Percentiles rank a stretch among this genome's conserved stretches.
Conservation (phyloP, 2,329 filamentous ascomycete species). For the Ascocoryne sarcoides region DNA sequence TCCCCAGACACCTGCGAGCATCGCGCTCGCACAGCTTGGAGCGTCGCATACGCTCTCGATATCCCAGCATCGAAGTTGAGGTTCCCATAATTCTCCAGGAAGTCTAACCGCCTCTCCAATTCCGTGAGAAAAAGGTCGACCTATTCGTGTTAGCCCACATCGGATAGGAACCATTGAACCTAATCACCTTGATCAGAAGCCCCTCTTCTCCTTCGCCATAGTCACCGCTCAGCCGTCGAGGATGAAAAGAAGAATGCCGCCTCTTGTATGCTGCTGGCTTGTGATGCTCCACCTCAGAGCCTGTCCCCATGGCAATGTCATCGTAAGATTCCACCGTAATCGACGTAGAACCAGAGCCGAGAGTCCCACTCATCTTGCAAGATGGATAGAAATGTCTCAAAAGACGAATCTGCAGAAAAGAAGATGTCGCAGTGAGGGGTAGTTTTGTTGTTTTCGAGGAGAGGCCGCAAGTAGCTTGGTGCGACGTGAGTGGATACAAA, state of each 20-base stretch:
- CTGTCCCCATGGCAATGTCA: slow-evolving; percentile 13
- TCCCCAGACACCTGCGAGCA: slow-evolving; percentile 88
- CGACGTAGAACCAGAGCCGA: too few relatives aligned
- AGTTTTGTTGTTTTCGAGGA: not conserved
- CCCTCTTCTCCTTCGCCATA: slow-evolving; percentile 53
- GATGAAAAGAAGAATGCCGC: slow-evolving; percentile 49
- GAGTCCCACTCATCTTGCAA: not conserved
- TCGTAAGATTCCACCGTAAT: slow-evolving; percentile 28
- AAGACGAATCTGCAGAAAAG: not conserved
- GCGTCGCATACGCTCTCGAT: slow-evolving; percentile 72
- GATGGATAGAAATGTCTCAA: not conserved
- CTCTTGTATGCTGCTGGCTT: slow-evolving; percentile 24
- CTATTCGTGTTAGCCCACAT: slow-evolving; percentile 29
- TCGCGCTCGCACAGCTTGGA: slow-evolving; percentile 77
- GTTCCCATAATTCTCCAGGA: slow-evolving; percentile 81
- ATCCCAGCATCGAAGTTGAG: slow-evolving; percentile 76
- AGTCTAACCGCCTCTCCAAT: slow-evolving; percentile 76
- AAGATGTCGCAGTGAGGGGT: not conserved
- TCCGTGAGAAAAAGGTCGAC: slow-evolving; percentile 78
- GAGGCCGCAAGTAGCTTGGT: not conserved
- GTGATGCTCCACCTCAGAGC: slow-evolving; percentile 14
- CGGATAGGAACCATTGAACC: not conserved
- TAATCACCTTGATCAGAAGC: slow-evolving; percentile 45
- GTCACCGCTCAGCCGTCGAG: slow-evolving; percentile 46
- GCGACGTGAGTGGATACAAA: too few relatives aligned